Percentiles rank a stretch among this genome's conserved stretches.
phyloP scores from a whole-genome alignment of 768 basidiomycete genomes.

The Xerocomus brunneocitrinus region DNA sequence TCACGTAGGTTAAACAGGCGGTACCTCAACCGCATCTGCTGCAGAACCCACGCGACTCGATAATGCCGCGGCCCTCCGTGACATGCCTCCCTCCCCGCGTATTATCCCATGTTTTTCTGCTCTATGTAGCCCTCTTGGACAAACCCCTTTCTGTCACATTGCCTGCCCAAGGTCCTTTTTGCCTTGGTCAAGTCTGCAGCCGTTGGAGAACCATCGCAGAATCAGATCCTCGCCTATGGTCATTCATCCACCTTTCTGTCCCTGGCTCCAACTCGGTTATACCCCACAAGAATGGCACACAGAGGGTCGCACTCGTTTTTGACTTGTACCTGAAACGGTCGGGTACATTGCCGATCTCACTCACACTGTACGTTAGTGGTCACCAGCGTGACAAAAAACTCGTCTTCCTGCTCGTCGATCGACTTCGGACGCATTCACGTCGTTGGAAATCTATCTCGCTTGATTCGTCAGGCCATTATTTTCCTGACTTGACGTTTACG shows the following conservation, averaged over 20 bases:
- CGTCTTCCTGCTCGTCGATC: constrained; percentile 9
- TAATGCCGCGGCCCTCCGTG: too few species aligned
- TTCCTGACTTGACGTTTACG: constrained; percentile 7
- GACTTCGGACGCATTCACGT: constrained; percentile 9
- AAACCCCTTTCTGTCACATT: neutral
- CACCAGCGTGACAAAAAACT: neutral
- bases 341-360: constrained; percentile 9
- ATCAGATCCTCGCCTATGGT: constrained; percentile 18
- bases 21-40: too few species aligned
- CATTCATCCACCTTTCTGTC: constrained; percentile 15
- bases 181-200: constrained; percentile 18
- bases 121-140: neutral
- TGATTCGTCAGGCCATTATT: constrained; percentile 4
- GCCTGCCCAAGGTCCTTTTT: constrained; percentile 1
- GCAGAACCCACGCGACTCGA: too few species aligned
- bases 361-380: constrained; percentile 14
- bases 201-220: constrained; percentile 14
- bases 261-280: neutral
- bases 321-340: constrained; percentile 14
- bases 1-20: too few species aligned
- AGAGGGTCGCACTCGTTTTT: neutral
- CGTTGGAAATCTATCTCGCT: constrained; percentile 17
- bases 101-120: too few species aligned
- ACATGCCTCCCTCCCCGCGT: too few species aligned
- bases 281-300: neutral